Base-by-base conservation (phyloP, 106 monocot genomes). In the Platanthera zijinensis region DNA sequence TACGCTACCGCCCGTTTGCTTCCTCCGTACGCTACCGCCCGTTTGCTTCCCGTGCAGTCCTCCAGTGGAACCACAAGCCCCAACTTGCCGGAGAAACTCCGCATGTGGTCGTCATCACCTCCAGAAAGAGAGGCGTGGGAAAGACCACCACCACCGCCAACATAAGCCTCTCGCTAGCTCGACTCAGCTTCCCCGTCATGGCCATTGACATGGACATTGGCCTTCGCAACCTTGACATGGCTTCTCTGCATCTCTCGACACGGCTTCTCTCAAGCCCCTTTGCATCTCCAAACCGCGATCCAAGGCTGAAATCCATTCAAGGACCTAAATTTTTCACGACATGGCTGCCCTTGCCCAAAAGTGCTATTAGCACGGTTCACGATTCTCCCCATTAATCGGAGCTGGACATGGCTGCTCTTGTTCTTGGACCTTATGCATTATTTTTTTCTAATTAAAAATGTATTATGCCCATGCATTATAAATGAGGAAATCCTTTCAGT, bases 141-240 rank as follows among this genome's bases (percentile, higher is more conserved):
- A 96, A 96, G 86, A 96, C 96, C 70, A 96, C 96, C 71, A 89
- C 90, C 71, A 89, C 96, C 46, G 93, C 96, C 76, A 96, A 96
- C 80, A 74, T 96, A 52, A 87, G 86, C 62, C 82, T 90, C 78
- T 93, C 96, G 51, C 96, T 96, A 51, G 90, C 96, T 67, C 93
- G 96, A 67, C 81, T 87, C 73, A 89, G 87, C 76, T 83, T 93
- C 84, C 77, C 84, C 73, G 89, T 85, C 67, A 87, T 89, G 54
- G 82, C 90, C 72, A 53, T 94, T 48, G 93, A 94, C 83, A 90
- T 88, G 71, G 90, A 94, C 82, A 87, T 86, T 51, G 96, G 96
- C 46, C 93, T 96, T 50, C 90, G 96, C 69, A 96, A 96, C 81
- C 90, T 96, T 49, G 96, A 96, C 77, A 89, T 96, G 25, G 50